Evolutionary conservation across 345 rosid species (phyloP), one percentile per base, ranked within the genome.

Genomic region (Psidium friedrichsthalianum): DNA sequence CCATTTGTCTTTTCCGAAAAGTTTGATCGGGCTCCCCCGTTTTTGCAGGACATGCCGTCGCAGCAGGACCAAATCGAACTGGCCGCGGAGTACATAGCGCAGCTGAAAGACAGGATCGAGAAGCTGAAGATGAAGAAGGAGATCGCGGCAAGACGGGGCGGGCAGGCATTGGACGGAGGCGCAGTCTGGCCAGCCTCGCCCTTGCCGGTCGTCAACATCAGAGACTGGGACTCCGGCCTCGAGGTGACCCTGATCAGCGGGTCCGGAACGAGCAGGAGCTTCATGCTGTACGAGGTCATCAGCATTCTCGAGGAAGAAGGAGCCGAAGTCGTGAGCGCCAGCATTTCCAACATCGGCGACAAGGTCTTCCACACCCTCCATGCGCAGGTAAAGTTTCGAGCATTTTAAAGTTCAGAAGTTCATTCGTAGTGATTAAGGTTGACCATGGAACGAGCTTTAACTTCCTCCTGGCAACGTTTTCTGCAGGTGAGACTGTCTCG

Each of bases 51-150:
- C 16, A 82, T 52, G 78, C 18, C 84, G 61, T 89, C 95, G 13
- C 95, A 92, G 85, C 92, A 84, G 76, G 94, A 90, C 55, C 93
- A 89, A 82, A 88, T 93, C 7, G 93, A 90, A 14, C 83, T 83
- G 40, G 96, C 96, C 3, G 90, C 92, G 11, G 49, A 78, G 52
- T 94, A 94, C 84, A 91, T 94, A 84, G 87, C 83, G 82, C 88
- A 90, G 59, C 82, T 90, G 87, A 91, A 74, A 76, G 89, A 90
- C 84, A 92, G 88, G 82, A 84, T 93, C 49, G 92, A 93, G 51
- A 84, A 85, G 44, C 59, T 94, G 55, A 85, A 90, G 88, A 84
- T 12, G 86, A 87, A 29, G 22, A 93, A 91, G 86, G 93, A 93
- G 85, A n/a, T 89, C 54, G 22, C 22, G 14, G 29, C 10, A 15